Evolutionary conservation across 495 filamentous ascomycete genomes (phyloP).

Genomic region (Penicillium daleae): DNA sequence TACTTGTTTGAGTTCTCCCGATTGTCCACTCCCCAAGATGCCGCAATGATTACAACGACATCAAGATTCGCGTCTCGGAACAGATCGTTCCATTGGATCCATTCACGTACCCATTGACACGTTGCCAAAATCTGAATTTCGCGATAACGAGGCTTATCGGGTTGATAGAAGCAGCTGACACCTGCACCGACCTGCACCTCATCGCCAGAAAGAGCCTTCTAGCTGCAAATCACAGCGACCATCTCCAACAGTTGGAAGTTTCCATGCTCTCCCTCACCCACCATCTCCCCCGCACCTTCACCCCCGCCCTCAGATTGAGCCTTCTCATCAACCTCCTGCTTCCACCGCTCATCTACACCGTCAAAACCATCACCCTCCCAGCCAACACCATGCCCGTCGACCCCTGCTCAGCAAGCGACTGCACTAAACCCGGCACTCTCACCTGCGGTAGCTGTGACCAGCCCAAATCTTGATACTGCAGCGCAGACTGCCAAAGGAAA

Average conservation of each 20-base stretch:
- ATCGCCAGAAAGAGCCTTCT: neutral
- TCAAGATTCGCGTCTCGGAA: neutral
- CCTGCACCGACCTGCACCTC: too few species aligned
- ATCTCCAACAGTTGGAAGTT: neutral
- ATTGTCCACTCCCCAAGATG: neutral
- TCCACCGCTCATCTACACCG: neutral
- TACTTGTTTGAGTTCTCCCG: neutral
- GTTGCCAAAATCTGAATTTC: neutral
- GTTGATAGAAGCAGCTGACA: too few species aligned
- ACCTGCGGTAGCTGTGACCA: neutral
- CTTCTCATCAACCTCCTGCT: neutral
- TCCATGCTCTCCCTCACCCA: too few species aligned
- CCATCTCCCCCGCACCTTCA: neutral
- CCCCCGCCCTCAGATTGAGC: neutral
- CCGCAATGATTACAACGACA: neutral
- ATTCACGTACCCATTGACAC: neutral
- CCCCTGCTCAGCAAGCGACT: slow-evolving; percentile 58
- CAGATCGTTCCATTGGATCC: neutral
- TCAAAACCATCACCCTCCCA: neutral
- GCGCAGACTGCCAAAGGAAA: slow-evolving; percentile 8
- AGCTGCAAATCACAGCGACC: neutral
- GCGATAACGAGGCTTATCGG: neutral
- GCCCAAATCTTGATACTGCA: slow-evolving; percentile 9
- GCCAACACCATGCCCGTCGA: slow-evolving; percentile 64
- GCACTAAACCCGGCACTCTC: neutral